phyloP scores from a whole-genome alignment of 768 basidiomycete species.

The Trametes cinnabarina region DNA sequence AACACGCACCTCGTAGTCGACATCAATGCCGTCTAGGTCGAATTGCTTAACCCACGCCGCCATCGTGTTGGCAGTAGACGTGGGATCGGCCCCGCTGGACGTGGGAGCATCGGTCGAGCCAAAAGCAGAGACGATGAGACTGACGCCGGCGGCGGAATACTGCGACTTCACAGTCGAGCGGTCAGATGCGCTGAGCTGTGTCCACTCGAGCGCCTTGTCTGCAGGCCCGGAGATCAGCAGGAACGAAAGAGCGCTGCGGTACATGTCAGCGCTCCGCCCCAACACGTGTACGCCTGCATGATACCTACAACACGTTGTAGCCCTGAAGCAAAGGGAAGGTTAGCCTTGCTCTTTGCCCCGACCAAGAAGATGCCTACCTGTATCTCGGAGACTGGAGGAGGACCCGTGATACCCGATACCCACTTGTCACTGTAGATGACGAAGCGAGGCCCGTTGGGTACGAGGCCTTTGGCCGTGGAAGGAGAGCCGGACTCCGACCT shows the following conservation, averaged over 20 bases:
- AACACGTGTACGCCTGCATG: not conserved
- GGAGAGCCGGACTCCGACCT: not conserved
- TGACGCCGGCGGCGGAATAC: conserved; percentile 59
- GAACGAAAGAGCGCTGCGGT: conserved; percentile 50
- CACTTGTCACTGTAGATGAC: conserved; percentile 43
- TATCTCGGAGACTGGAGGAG: conserved; percentile 46
- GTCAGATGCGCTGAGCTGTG: conserved; percentile 41
- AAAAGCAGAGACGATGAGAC: conserved; percentile 63
- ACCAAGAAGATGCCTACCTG: conserved; percentile 29
- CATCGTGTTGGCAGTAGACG: conserved; percentile 58
- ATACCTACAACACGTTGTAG: conserved; percentile 55
- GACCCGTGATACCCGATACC: conserved; percentile 44
- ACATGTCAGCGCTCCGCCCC: not conserved
- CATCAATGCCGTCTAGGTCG: conserved; percentile 68
- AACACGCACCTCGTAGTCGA: conserved; percentile 58
- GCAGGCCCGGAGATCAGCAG: conserved; percentile 53
- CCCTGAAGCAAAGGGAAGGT: conserved; percentile 35
- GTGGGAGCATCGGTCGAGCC: conserved; percentile 57
- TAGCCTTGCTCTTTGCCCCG: not conserved
- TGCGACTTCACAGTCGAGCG: conserved; percentile 48
- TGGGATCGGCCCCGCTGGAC: conserved; percentile 54
- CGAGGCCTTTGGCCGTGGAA: conserved; percentile 24
- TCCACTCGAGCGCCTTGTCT: conserved; percentile 63
- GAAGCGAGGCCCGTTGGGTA: conserved; percentile 50
- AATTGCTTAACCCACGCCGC: conserved; percentile 61